Evolutionary conservation across 345 rosid genomes (phyloP), one percentile per base, ranked within the genome.

Genomic region (Populus simonii): DNA sequence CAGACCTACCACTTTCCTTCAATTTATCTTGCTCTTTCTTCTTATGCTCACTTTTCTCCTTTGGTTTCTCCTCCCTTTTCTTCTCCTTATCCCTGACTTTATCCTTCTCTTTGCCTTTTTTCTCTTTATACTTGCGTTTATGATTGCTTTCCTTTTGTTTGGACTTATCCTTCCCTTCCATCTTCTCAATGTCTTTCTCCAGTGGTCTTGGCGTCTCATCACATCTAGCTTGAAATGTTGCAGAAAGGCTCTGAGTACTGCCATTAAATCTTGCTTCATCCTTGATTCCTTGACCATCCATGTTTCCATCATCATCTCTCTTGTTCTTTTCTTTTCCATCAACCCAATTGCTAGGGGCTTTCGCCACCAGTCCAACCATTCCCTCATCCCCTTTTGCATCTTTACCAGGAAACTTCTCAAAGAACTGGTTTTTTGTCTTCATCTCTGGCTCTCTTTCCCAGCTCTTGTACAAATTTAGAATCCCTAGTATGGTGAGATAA

Each of bases 371-470:
- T 27, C 79, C 3, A 18, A 45, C 81, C 22, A 63, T 72, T 66
- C 75, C 47, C 82, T 76, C 80, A 45, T 49, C 83, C 76, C 84
- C 76, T 71, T 73, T 78, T 59, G 71, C 75, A 80, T 72, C 71
- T 25, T 81, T 33, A 76, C 72, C 75, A 79, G 29, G 41, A 76
- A 39, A 41, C 63, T 80, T 82, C 79, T 81, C 86, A 76, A 84
- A 82, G 82, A 79, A 51, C 72, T 83, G 83, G 76, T 81, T 84
- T n/a, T 47, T 88, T 65, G 78, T 75, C 81, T 68, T 84, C 92
- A 84, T 83, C 76, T 74, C 74, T 82, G 79, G 84, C 84, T 83
- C 94, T 88, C 83, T 75, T 87, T 29, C 83, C 86, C 87, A 89
- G 76, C 80, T 91, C 94, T n/a, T 84, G 86, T 72, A 85, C 69